A percentile compares a stretch with the other conserved stretches of the same genome.
phyloP scores from a whole-genome alignment of 768 basidiomycete species.

The Hypholoma fasciculare region DNA sequence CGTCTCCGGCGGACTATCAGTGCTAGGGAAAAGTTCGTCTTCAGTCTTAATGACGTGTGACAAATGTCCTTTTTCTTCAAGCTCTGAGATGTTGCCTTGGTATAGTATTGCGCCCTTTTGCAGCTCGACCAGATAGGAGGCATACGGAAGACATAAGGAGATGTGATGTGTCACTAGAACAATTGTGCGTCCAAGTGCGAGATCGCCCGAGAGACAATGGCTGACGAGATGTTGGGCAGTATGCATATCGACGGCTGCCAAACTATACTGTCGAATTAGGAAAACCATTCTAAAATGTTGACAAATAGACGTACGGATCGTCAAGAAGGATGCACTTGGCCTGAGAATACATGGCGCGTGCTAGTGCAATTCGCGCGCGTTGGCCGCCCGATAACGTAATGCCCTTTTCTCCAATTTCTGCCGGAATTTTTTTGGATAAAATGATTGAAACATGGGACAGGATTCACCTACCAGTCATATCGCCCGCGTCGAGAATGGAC shows the following conservation, averaged over 20 bases:
- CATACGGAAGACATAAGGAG: slow-evolving; percentile 65
- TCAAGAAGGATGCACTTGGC: slow-evolving; percentile 69
- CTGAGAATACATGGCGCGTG: slow-evolving; percentile 77
- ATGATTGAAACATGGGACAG: not conserved
- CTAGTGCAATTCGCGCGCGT: slow-evolving; percentile 72
- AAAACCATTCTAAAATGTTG: not conserved
- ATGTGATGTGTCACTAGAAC: slow-evolving; percentile 87
- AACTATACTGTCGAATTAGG: slow-evolving; percentile 27
- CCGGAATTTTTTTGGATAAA: not conserved
- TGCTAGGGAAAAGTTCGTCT: slow-evolving; percentile 38
- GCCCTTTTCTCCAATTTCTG: slow-evolving; percentile 82
- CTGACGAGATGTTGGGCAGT: slow-evolving; percentile 70
- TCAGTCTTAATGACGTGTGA: slow-evolving; percentile 44
- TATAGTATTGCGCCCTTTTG: slow-evolving; percentile 46
- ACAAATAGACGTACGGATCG: slow-evolving; percentile 53
- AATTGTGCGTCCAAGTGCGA: slow-evolving; percentile 68
- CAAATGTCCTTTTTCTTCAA: slow-evolving; percentile 43
- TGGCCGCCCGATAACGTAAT: slow-evolving; percentile 77
- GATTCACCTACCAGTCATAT: slow-evolving; percentile 59
- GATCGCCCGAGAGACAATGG: slow-evolving; percentile 59
- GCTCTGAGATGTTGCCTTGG: slow-evolving; percentile 50
- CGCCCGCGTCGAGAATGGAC: slow-evolving; percentile 70
- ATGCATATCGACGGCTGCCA: slow-evolving; percentile 78
- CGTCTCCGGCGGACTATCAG: slow-evolving; percentile 11
- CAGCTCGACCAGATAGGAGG: slow-evolving; percentile 68